Evolutionary conservation across 345 rosid species (phyloP).

Genomic region (Isatis tinctoria): DNA sequence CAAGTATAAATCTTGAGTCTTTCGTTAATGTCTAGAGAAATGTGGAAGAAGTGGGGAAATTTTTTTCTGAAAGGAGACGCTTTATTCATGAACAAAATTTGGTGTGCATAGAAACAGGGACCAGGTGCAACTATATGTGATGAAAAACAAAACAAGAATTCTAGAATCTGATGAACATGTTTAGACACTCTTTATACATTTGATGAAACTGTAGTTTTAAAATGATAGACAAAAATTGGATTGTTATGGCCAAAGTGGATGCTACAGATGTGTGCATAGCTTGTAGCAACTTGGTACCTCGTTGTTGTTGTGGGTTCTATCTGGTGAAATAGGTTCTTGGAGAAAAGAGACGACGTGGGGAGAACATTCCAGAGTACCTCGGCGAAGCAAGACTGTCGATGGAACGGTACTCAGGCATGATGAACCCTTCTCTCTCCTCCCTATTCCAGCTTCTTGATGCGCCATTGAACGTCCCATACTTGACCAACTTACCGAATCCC

Average conservation of each 20-base stretch:
- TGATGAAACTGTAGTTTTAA: neutral
- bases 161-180: slow-evolving; percentile 20
- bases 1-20: neutral
- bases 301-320: neutral
- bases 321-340: slow-evolving; percentile 41
- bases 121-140: neutral
- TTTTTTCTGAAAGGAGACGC: neutral
- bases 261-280: neutral
- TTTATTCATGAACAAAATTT: slow-evolving; percentile 26
- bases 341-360: slow-evolving; percentile 73
- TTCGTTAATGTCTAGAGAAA: neutral
- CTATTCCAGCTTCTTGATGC: slow-evolving; percentile 16
- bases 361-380: slow-evolving; percentile 60
- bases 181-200: slow-evolving; percentile 12
- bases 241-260: neutral
- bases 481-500: slow-evolving; percentile 63
- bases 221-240: neutral
- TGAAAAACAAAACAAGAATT: neutral
- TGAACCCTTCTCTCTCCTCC: slow-evolving; percentile 49
- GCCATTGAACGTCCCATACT: slow-evolving; percentile 52
- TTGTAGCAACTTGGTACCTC: neutral
- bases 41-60: neutral
- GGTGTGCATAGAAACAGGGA: neutral
- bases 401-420: slow-evolving; percentile 47
- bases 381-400: slow-evolving; percentile 66